Evolutionary conservation across 495 filamentous ascomycete species (phyloP), one percentile per base, ranked within the genome.

Genomic region (Chaetomidium leptoderma): DNA sequence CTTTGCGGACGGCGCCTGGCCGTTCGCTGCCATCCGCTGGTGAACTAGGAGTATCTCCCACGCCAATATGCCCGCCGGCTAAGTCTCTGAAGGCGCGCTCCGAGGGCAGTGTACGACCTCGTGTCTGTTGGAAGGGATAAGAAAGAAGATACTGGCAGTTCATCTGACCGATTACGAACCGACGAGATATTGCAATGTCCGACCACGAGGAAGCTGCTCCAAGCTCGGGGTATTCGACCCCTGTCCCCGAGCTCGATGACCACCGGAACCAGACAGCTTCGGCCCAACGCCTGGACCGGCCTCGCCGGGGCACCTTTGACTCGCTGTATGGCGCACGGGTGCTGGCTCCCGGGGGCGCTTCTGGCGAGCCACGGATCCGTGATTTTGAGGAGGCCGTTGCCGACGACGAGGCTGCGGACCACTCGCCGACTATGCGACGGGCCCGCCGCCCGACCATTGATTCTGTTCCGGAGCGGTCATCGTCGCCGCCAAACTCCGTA

Each of bases 401-500:
- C n/a, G 92, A 96, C 63, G 90, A 96, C 33, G 89, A 93, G 55
- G 76, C 67, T n/a, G 66, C 64, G 6, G 71, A 70, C 8, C 50
- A 67, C 1, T 73, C 74, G 33, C 74, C 76, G 5, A 64, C 58
- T 29, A 56, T 65, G 23, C 58, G 69, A 9, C 72, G 71, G 33
- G 72, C 70, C 52, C 74, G 79, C 4, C 76, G 77, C 40, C 78
- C 72, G 26, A 83, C 75, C 27, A 72, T 77, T 24, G 70, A 69
- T 36, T 73, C 74, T 1, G 68, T 66, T 1, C 72, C 68, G 10
- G 74, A 76, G 7, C 80, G 89, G 26, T 89, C 89, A 2, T 78
- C 81, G 0, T 98, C 95, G 17, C 92, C 91, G 11, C 92, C 93
- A 2, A 97, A 97, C 70, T 98, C 93, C 3, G 93, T 98, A 24